A percentile compares a stretch with the other conserved stretches of the same genome.
phyloP scores from a whole-genome alignment of 2,329 filamentous ascomycete genomes.

The Colletotrichum sp. region DNA sequence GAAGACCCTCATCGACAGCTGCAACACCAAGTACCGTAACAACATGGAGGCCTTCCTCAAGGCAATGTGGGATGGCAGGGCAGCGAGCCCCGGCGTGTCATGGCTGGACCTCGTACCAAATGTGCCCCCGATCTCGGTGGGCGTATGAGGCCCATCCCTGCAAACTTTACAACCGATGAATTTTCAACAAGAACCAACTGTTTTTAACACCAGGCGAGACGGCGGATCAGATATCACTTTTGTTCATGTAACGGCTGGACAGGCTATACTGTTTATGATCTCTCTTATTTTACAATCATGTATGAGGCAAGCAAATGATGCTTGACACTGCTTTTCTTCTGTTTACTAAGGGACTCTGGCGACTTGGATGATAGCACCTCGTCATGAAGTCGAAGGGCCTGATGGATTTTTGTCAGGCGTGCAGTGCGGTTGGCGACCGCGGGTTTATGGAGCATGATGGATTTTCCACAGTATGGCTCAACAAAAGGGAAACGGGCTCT shows the following conservation, averaged over 20 bases:
- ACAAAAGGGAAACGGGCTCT: not conserved
- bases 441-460: not conserved
- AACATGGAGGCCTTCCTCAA: constrained; percentile 6
- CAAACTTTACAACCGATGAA: not conserved
- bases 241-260: not conserved
- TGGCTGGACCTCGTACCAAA: constrained; percentile 10
- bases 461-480: not conserved
- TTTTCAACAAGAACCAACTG: not conserved
- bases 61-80: not conserved
- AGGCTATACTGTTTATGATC: not conserved
- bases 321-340: not conserved
- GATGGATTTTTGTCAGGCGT: not conserved
- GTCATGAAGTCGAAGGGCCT: not conserved
- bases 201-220: not conserved
- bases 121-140: constrained; percentile 11
- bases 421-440: not conserved
- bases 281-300: not conserved
- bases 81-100: constrained; percentile 3
- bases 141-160: not conserved
- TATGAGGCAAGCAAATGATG: not conserved
- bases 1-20: constrained; percentile 15
- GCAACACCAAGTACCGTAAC: constrained; percentile 1
- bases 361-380: not conserved
- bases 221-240: not conserved
- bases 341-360: not conserved